Conservation (phyloP, 192 early-diverging fungal genomes). For the Backusella australiensis region DNA sequence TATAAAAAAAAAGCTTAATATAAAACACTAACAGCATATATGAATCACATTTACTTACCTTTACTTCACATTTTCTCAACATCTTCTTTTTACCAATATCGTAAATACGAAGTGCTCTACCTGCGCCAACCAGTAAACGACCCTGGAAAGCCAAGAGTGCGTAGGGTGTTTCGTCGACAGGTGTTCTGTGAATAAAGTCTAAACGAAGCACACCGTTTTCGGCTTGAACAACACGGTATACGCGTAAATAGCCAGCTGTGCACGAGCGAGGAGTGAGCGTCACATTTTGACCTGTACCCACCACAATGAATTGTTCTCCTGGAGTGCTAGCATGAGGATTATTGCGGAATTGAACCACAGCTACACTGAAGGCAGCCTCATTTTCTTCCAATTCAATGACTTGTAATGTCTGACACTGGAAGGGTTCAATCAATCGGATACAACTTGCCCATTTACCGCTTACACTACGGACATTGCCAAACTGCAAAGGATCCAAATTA, state of each 20-base stretch:
- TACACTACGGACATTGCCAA: slow-evolving; percentile 70
- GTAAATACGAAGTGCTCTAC: slow-evolving; percentile 86
- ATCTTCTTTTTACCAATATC: slow-evolving; percentile 89
- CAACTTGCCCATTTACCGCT: slow-evolving; percentile 85
- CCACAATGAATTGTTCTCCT: slow-evolving; percentile 58
- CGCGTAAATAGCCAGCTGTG: slow-evolving; percentile 66
- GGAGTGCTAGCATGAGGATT: slow-evolving; percentile 42
- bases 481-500: slow-evolving; percentile 69
- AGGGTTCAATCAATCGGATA: slow-evolving; percentile 81
- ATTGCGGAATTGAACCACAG: slow-evolving; percentile 60
- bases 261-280: slow-evolving; percentile 66
- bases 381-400: slow-evolving; percentile 78
- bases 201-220: slow-evolving; percentile 55
- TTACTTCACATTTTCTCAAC: slow-evolving; percentile 87
- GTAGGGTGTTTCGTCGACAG: slow-evolving; percentile 80
- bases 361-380: slow-evolving; percentile 81
- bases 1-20: slow-evolving; percentile 21
- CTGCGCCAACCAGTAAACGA: slow-evolving; percentile 83
- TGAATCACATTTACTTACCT: slow-evolving; percentile 35
- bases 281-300: slow-evolving; percentile 81
- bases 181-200: slow-evolving; percentile 87
- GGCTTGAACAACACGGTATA: slow-evolving; percentile 64
- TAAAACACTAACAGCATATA: slow-evolving; percentile 6
- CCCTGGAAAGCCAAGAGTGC: slow-evolving; percentile 87
- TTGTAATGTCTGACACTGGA: slow-evolving; percentile 65